A percentile compares a stretch with the other conserved stretches of the same genome.
Conservation (phyloP, 192 early-diverging fungal species). For the Gigaspora rosea region DNA sequence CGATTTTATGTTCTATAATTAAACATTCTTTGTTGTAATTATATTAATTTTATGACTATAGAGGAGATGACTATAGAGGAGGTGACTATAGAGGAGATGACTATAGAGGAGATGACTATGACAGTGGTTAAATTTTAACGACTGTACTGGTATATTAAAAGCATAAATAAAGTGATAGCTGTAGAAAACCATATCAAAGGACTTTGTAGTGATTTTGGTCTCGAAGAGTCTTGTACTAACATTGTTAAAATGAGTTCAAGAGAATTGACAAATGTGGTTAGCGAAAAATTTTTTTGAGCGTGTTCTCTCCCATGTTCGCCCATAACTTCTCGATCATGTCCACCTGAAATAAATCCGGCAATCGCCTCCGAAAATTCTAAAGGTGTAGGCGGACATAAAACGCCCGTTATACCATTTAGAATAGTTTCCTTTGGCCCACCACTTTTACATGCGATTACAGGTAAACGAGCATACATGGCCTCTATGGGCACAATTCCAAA, state of each 20-base stretch:
- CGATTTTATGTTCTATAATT: too few relatives aligned
- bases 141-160: too few relatives aligned
- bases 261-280: conserved; percentile 65
- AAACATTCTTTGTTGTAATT: too few relatives aligned
- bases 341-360: conserved; percentile 46
- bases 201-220: not conserved
- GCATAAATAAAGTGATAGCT: too few relatives aligned
- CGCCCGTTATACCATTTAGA: conserved; percentile 72
- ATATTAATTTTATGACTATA: too few relatives aligned
- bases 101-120: too few relatives aligned
- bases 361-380: conserved; percentile 70
- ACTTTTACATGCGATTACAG: conserved; percentile 84
- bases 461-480: conserved; percentile 86
- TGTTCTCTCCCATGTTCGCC: conserved; percentile 65
- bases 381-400: conserved; percentile 62
- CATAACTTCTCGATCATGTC: conserved; percentile 52
- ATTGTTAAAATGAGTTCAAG: conserved; percentile 65
- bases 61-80: too few relatives aligned
- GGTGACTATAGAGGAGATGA: too few relatives aligned
- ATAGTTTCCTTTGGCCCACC: conserved; percentile 89
- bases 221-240: conserved; percentile 29
- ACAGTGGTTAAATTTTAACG: too few relatives aligned
- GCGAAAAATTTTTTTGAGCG: conserved; percentile 64
- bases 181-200: too few relatives aligned
- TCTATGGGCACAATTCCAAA: conserved; percentile 98